Base-by-base conservation (phyloP, 2,329 filamentous ascomycete genomes). In the Penicillium sp. region DNA sequence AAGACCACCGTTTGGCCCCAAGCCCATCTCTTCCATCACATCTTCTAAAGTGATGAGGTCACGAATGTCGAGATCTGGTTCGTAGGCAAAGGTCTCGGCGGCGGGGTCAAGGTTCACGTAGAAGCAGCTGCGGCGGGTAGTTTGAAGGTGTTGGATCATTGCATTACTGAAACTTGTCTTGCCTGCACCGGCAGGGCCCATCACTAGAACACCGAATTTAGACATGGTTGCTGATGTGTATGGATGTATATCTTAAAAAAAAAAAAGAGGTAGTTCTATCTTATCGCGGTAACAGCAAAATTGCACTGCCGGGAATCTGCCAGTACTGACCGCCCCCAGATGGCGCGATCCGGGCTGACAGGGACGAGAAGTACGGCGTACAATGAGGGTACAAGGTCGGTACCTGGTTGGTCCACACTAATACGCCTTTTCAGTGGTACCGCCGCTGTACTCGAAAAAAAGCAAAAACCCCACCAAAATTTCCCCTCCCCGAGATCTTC, bases 51-150 rank as follows among this genome's bases (percentile, higher is more conserved):
- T 90, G 74, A 97, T 96, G 59, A 97, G 84, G 66, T 97, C 91
- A 73, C 91, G 93, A 80, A 97, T 97, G 75, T 97, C 92, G 67
- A 96, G 85, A 72, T 96, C 92, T 19, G 92, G 94, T 64, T 90
- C 81, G 76, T 96, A 96, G 68, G 88, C 87, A 74, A 99, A 97
- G 45, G 87, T 82, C 75, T 97, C 92, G 70, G 94, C 94, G 53
- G 94, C 94, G 7, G 94, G 94, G 73, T 99, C 94, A 67, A 99
- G 90, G 77, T 99, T 99, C 71, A 99, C 88, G 76, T 97, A 99
- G 81, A 95, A 96, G 74, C 89, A 90, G 46, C 91, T 95, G n/a
- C 92, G 89, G 52, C 90, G 89, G 74, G 90, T 92, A 70, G 91
- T 89, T 66, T 90, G 86, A 26, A 97, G 86, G 69, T 97, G 91